Evolutionary conservation across 345 rosid genomes (phyloP), one percentile per base, ranked within the genome.

Genomic region (Lepidium didymum): DNA sequence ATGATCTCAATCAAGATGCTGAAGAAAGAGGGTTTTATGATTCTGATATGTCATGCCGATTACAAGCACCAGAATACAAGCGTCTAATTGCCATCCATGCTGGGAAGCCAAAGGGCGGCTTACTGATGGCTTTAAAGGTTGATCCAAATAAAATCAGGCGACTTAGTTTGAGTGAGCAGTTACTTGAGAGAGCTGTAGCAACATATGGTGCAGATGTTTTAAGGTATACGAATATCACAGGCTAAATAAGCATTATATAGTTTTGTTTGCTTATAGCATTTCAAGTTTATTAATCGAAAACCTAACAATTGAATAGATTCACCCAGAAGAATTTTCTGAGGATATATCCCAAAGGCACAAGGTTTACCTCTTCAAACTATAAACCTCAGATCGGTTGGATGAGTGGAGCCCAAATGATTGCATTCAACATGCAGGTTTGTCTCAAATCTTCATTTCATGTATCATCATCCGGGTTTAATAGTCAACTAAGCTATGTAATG

Each of bases 341-440:
- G 51, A 80, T 85, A 55, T 82, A 82, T 67, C 89, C 89, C 6
- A 82, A 79, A 75, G 89, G 89, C 27, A 77, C 78, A 68, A 83
- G 86, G 58, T 68, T 85, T 58, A 77, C 61, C 73, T 85, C 89
- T 59, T 85, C 89, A 42, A 85, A 85, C 65, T 85, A 85, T 75
- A 82, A 82, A 67, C 89, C 89, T 44, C 76, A 77, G 60, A 55
- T 70, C 9, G 86, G 80, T 38, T 82, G 94, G 94, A 82, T 82
- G 82, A 86, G 83, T 36, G 96, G 96, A 69, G 94, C 90, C 73
- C 94, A 87, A 76, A 87, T 90, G 96, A 88, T 90, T 71, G 94
- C 96, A 50, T 86, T 90, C 61, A 90, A 90, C 75, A 86, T 90
- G 96, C 94, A 90, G 96, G 96, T 90, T 64, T 72, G 38, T 55